phyloP scores from a whole-genome alignment of 495 filamentous ascomycete genomes.

The Chlorociboria aeruginascens region DNA sequence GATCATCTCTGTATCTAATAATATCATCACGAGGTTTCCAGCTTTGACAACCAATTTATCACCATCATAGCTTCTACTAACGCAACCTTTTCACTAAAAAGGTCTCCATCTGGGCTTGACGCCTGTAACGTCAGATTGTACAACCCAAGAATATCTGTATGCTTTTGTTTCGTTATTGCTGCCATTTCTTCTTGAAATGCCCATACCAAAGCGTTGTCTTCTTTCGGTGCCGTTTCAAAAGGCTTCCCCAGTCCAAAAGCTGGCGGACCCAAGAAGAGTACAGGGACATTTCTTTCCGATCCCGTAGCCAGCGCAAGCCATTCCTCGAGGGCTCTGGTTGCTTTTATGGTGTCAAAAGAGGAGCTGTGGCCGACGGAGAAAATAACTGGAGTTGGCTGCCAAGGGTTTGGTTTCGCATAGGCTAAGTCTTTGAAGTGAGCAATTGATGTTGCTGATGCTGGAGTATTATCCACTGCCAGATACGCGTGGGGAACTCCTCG shows the following conservation, averaged over 20 bases:
- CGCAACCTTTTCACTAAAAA: conserved; percentile 32
- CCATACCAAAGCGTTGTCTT: conserved; percentile 17
- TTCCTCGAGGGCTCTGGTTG: conserved; percentile 32
- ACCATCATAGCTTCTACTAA: conserved; percentile 42
- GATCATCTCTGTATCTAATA: too few relatives aligned
- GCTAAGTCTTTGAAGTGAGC: conserved; percentile 20
- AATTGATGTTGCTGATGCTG: conserved; percentile 22
- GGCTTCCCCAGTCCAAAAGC: conserved; percentile 29
- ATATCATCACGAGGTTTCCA: conserved; percentile 15
- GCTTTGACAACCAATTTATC: conserved; percentile 33
- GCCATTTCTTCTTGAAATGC: conserved; percentile 21
- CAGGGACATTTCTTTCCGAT: conserved; percentile 28
- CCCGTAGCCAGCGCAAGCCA: conserved; percentile 28
- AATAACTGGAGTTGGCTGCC: conserved; percentile 34
- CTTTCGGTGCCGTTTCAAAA: background rate
- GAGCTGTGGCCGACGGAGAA: conserved; percentile 29
- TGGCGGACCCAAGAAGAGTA: conserved; percentile 39
- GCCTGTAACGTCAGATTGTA: conserved; percentile 38
- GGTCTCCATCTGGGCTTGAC: conserved; percentile 28
- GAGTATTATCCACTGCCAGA: conserved; percentile 24
- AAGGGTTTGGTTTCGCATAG: conserved; percentile 21
- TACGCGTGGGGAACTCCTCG: conserved; percentile 31
- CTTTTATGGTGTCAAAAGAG: conserved; percentile 23
- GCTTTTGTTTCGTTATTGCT: conserved; percentile 24
- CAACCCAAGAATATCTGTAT: conserved; percentile 33